Conservation (phyloP, 345 rosid genomes). For the Aquilaria yunnanensis region DNA sequence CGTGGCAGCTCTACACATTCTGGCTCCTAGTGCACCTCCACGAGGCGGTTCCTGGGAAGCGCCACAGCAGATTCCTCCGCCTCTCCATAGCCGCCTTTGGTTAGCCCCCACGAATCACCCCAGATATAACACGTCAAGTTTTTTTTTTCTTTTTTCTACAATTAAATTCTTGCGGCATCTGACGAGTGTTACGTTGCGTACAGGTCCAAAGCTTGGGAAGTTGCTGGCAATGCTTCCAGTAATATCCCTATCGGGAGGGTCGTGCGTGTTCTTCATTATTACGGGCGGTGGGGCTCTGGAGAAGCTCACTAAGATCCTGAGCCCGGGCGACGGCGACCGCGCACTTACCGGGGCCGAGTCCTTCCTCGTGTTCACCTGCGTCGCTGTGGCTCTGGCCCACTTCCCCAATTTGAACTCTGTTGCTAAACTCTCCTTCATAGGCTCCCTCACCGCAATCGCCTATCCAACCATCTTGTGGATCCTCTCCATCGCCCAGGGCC, state of each 20-base stretch:
- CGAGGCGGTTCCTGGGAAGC: constrained; percentile 25
- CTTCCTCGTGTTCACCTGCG: constrained; percentile 38
- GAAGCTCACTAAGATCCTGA: constrained; percentile 13
- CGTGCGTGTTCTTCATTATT: constrained; percentile 41
- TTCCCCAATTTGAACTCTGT: constrained; percentile 44
- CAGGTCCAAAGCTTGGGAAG: constrained; percentile 50
- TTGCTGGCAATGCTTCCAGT: constrained; percentile 43
- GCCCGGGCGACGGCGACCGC: constrained; percentile 10
- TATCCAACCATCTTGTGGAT: constrained; percentile 36
- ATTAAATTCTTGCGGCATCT: background rate
- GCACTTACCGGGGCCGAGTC: constrained; percentile 28
- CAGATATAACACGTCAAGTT: no score
- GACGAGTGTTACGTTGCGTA: no score
- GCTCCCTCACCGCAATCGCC: constrained; percentile 27
- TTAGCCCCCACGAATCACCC: constrained; percentile 9
- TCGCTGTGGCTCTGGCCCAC: constrained; percentile 34
- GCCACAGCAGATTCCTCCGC: constrained; percentile 48
- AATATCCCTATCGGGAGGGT: constrained; percentile 57
- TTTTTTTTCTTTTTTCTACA: background rate
- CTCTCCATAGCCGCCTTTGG: constrained; percentile 46
- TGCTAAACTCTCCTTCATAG: constrained; percentile 30
- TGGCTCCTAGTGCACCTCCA: constrained; percentile 47
- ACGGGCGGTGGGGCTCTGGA: constrained; percentile 31
- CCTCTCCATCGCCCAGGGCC: constrained; percentile 22
- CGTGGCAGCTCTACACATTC: constrained; percentile 42